Base-by-base conservation (phyloP, 352 stramenopile species). In the Pythium brassicae region DNA sequence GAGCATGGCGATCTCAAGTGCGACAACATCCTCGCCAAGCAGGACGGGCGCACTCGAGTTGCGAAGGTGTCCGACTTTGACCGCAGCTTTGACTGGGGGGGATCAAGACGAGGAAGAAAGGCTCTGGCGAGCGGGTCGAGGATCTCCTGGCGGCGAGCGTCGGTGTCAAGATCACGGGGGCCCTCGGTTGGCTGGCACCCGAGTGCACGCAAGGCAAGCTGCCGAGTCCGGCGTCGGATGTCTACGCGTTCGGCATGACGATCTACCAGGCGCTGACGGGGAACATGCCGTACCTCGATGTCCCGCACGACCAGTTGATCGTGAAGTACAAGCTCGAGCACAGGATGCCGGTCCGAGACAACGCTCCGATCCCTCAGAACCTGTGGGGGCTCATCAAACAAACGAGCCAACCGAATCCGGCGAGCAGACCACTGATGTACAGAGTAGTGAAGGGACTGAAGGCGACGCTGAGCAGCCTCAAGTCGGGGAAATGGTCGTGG, bases 191-290 rank as follows among this genome's bases (percentile, higher is more conserved):
- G 27, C 17, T 64, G 22, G 61, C 56, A 15, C 61, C 61, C 4
- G 56, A 68, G 34, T 68, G 56, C 22, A 27, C 61, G 15, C 9
- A 64, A 34, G 61, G 61, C 5, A 46, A 42, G 11, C 12, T 61
- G n/a, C 61, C 56, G 4, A 68, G 55, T 17, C 42, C 57, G 2
- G 26, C 40, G 5, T 64, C 50, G 0, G 61, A 68, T 48, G 61
- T 68, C 15, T 68, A 68, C 35, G 58, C 56, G 35, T 64, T 68
- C 22, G 50, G 61, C 10, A 63, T 68, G 61, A 64, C 50, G 6
- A 27, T 68, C 4, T 63, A 57, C 47, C 50, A 68, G 42, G 55
- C 50, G 19, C 20, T 68, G 27, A 57, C 45, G 0, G 61, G 55
- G 4, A 25, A 49, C 15, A n/a, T 27, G 7, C 61, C 55, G 4